A percentile compares a stretch with the other conserved stretches of the same genome.
These are phyloP conservation scores for Pseudogymnoascus sp. DNA, from an alignment of 2,329 filamentous ascomycete genomes.

Conservation along the genomic window DNA sequence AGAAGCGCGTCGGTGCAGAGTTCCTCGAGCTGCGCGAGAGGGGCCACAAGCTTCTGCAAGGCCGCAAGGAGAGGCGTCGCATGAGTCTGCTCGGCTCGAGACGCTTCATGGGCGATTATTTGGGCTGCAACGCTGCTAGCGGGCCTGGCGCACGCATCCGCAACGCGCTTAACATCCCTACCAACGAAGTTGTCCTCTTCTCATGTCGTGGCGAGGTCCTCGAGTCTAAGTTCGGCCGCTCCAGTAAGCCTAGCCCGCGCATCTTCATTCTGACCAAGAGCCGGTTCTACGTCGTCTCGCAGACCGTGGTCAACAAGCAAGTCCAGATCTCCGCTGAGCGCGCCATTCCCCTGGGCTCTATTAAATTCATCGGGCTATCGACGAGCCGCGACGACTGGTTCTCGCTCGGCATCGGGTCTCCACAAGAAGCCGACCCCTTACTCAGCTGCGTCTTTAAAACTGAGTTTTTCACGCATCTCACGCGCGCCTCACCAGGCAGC, in stretches of 20 bases:
- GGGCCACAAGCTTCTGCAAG: conserved; percentile 71
- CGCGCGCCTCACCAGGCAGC: conserved; percentile 61
- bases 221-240: conserved; percentile 91
- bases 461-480: conserved; percentile 90
- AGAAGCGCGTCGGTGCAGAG: conserved; percentile 82
- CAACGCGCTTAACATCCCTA: conserved; percentile 59
- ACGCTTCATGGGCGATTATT: conserved; percentile 88
- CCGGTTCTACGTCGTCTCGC: conserved; percentile 83
- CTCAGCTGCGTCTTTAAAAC: conserved; percentile 93
- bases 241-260: conserved; percentile 83
- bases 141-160: conserved; percentile 77
- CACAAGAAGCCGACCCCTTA: conserved; percentile 86
- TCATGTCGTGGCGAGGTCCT: conserved; percentile 85
- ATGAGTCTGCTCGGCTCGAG: conserved; percentile 88
- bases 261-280: conserved; percentile 75
- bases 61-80: conserved; percentile 81
- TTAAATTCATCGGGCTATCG: conserved; percentile 79
- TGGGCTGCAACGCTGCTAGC: conserved; percentile 72
- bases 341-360: conserved; percentile 71
- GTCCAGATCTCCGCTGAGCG: conserved; percentile 73
- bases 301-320: conserved; percentile 73
- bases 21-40: conserved; percentile 82
- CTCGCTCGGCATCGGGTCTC: conserved; percentile 78
- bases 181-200: conserved; percentile 71
- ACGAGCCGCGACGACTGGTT: conserved; percentile 93